Percentiles rank a stretch among this genome's conserved stretches.
Conservation (phyloP, 2,329 filamentous ascomycete genomes). For the Epichloe scottii region DNA sequence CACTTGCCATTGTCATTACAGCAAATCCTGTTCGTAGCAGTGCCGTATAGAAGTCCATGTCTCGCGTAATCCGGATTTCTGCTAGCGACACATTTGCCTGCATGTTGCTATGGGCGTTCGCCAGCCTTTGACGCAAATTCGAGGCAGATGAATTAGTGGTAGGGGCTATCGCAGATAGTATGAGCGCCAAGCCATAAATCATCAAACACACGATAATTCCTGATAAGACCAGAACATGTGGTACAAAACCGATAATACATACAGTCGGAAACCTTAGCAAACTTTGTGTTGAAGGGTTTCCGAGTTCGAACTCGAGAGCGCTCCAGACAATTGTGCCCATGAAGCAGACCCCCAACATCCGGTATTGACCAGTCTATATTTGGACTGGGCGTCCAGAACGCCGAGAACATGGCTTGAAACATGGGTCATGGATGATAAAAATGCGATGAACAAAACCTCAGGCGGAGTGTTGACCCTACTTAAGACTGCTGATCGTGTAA, state of each 20-base stretch:
- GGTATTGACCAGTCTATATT: constrained; percentile 73
- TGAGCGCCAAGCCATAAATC: constrained; percentile 68
- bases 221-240: constrained; percentile 73
- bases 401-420: constrained; percentile 74
- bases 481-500: constrained; percentile 56
- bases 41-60: constrained; percentile 93
- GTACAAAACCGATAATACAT: constrained; percentile 88
- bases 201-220: constrained; percentile 64
- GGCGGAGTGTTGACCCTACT: constrained; percentile 76
- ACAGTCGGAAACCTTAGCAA: constrained; percentile 84
- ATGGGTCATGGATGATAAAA: constrained; percentile 84
- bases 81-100: constrained; percentile 82
- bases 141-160: constrained; percentile 16
- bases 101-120: constrained; percentile 71
- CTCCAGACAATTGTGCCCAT: constrained; percentile 78
- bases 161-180: constrained; percentile 49
- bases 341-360: constrained; percentile 85
- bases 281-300: constrained; percentile 48
- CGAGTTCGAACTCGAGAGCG: constrained; percentile 47
- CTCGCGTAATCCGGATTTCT: constrained; percentile 65
- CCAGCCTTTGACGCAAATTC: constrained; percentile 47
- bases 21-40: constrained; percentile 77
- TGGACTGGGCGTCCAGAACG: constrained; percentile 65
- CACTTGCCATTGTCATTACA: constrained; percentile 82
- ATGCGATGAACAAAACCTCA: constrained; percentile 73